Evolutionary conservation across 1,139 yeast species (phyloP).

Genomic region (Candida albicans): DNA sequence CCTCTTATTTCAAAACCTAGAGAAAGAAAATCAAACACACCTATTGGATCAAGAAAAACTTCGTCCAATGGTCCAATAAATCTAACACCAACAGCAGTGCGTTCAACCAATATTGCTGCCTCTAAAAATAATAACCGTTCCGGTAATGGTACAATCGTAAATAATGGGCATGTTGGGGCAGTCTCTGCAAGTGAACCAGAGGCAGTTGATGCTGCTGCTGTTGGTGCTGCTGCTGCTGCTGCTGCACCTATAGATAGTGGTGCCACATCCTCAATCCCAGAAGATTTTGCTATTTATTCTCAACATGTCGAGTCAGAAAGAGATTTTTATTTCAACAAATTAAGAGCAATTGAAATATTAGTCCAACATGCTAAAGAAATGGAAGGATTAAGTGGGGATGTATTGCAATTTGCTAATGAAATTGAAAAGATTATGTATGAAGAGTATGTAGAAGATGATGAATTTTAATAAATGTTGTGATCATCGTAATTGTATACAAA

Average conservation of each 20-base stretch:
- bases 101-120: background rate
- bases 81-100: background rate
- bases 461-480: conserved; percentile 1
- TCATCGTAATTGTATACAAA: background rate
- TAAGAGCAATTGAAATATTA: conserved; percentile 83
- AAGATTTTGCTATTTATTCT: conserved; percentile 6
- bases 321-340: conserved; percentile 84
- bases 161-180: conserved; percentile 1
- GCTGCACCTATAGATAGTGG: conserved; percentile 17
- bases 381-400: conserved; percentile 5
- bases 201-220: background rate
- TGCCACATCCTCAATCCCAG: conserved; percentile 17
- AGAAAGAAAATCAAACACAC: conserved; percentile 10
- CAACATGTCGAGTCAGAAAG: conserved; percentile 74
- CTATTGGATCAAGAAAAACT: conserved; percentile 6
- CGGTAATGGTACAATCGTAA: background rate
- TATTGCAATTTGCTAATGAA: conserved; percentile 5
- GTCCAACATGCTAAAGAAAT: conserved; percentile 46
- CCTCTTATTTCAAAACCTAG: conserved; percentile 2
- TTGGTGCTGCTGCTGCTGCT: conserved; percentile 3
- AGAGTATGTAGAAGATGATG: conserved; percentile 5
- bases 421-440: conserved; percentile 6
- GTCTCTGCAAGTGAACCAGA: background rate
- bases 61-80: conserved; percentile 2
- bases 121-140: background rate